Conservation (phyloP, 2,329 filamentous ascomycete species). For the Talaromyces piceae region DNA sequence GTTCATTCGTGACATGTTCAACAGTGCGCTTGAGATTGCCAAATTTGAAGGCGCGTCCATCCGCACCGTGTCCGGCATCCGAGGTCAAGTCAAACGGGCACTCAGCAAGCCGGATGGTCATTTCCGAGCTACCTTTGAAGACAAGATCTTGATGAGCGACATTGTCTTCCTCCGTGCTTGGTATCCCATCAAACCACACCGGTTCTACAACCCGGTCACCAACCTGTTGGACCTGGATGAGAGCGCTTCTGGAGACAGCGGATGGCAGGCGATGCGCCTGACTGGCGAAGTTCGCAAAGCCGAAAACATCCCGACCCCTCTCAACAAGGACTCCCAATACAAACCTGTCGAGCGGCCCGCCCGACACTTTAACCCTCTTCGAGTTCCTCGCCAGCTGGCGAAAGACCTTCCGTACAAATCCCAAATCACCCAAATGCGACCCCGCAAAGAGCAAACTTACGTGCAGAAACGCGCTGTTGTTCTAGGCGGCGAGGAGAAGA, state of each 20-base stretch:
- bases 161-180: slow-evolving; percentile 94
- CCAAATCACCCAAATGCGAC: slow-evolving; percentile 75
- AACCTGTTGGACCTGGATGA: slow-evolving; percentile 65
- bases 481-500: slow-evolving; percentile 76
- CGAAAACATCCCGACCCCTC: slow-evolving; percentile 66
- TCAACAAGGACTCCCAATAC: slow-evolving; percentile 80
- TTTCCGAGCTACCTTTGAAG: slow-evolving; percentile 95
- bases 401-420: slow-evolving; percentile 85
- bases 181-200: slow-evolving; percentile 91
- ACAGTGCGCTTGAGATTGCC: slow-evolving; percentile 81
- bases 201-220: slow-evolving; percentile 94
- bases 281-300: slow-evolving; percentile 84
- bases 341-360: slow-evolving; percentile 52
- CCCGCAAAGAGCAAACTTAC: slow-evolving; percentile 76
- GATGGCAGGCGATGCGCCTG: slow-evolving; percentile 86
- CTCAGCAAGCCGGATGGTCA: slow-evolving; percentile 88
- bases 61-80: slow-evolving; percentile 89
- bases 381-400: slow-evolving; percentile 48
- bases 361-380: slow-evolving; percentile 66
- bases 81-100: slow-evolving; percentile 95
- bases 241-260: slow-evolving; percentile 24
- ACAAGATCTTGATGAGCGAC: slow-evolving; percentile 95
- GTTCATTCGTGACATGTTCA: slow-evolving; percentile 99
- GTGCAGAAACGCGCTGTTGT: slow-evolving; percentile 94
- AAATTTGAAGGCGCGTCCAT: slow-evolving; percentile 97